Base-by-base conservation (phyloP, 163 green algal genomes). In the Scenedesmus sp. region DNA sequence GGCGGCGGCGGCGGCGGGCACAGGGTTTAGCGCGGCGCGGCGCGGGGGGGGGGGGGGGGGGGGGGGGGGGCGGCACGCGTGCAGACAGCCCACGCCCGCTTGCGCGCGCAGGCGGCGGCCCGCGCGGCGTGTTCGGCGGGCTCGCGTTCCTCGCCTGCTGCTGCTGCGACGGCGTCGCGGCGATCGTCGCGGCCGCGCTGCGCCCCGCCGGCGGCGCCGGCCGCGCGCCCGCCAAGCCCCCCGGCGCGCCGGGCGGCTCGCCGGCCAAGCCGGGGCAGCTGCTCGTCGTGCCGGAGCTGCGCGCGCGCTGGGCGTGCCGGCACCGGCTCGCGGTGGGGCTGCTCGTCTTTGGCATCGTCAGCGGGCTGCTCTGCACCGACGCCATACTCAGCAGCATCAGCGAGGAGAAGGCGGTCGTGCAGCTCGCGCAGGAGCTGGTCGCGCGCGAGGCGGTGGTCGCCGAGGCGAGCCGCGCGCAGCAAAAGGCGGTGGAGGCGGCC, bases 341-440 rank as follows among this genome's bases (percentile, higher is more conserved):
- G 83, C 78, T 95, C 56, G 60, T 87, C 28, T 93, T 94, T 83
- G 91, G 91, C 2, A 51, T 92, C 18, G 56, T 92, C 53, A 80
- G 83, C 22, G 85, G 85, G 29, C 64, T 93, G 39, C 51, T 89
- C 33, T 95, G 89, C 83, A 95, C 91, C 5, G 78, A 88, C 34
- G 90, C 90, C n/a, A 89, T 91, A 50, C 60, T 95, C 54, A 54
- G 69, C 44, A 84, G 85, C 9, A 89, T 95, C 11, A 74, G 84
- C 36, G 83, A 93, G 78, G 91, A 95, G 76, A 84, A 84, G 3
- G 87, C 89, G 48, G 90, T 95, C 63, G 91, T 94, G 70, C 86
- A 92, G 70, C 77, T 95, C 62, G 91, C 91, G 9, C 87, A 93
- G 79, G 84, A 93, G 89, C 83, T 95, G 47, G 87, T 83, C 20